Conservation (phyloP, 805 yeast genomes). For the Metschnikowia kofuensis region DNA sequence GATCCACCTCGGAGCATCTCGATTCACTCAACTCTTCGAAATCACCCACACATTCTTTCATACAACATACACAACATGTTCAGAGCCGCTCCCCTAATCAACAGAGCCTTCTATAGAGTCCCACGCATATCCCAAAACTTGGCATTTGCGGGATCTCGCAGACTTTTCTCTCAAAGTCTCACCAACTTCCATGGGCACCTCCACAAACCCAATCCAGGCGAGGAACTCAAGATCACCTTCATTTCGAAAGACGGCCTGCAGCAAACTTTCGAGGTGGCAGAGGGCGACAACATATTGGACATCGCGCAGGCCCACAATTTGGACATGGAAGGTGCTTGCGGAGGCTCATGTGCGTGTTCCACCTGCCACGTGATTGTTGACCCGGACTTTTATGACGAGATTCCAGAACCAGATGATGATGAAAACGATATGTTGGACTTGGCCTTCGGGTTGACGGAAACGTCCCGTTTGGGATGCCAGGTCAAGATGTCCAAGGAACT, state of each 20-base stretch:
- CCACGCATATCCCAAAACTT: not conserved
- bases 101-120: not conserved
- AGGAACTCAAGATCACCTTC: constrained; percentile 78
- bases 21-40: not conserved
- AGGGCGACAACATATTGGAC: constrained; percentile 88
- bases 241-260: constrained; percentile 90
- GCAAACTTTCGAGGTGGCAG: constrained; percentile 77
- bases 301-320: constrained; percentile 91
- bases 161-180: constrained; percentile 3
- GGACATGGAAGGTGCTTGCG: constrained; percentile 98
- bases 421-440: constrained; percentile 98
- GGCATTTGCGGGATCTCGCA: not conserved
- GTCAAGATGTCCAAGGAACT: constrained; percentile 83
- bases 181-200: constrained; percentile 70
- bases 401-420: constrained; percentile 96
- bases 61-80: not conserved
- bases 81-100: constrained; percentile 1
- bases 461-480: constrained; percentile 95
- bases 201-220: constrained; percentile 89
- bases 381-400: constrained; percentile 85
- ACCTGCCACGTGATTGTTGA: constrained; percentile 97
- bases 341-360: constrained; percentile 98
- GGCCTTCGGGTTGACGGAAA: constrained; percentile 96
- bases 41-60: not conserved
- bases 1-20: not conserved